Evolutionary conservation across 306 rosid genomes (phyloP).

Genomic region (Dryas alaskensis): DNA sequence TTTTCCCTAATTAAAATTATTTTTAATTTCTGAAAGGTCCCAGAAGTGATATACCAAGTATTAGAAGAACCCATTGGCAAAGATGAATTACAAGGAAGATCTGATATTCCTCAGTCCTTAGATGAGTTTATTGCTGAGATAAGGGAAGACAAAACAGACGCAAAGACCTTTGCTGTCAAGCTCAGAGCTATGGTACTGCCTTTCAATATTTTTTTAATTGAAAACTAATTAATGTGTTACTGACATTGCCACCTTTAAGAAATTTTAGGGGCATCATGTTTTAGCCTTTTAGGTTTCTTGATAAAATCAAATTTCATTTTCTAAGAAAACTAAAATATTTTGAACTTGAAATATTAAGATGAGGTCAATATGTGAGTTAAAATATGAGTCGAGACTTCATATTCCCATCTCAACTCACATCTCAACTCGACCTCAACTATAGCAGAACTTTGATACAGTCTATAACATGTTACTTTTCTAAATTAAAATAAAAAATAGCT

Average conservation of each 20-base stretch:
- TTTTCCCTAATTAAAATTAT: constrained; percentile 27
- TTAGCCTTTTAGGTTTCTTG: neutral
- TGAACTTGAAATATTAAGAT: too few relatives aligned
- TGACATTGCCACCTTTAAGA: neutral
- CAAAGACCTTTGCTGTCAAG: constrained; percentile 72
- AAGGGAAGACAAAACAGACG: constrained; percentile 60
- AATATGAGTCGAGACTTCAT: too few relatives aligned
- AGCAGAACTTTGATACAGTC: too few relatives aligned
- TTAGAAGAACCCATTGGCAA: constrained; percentile 66
- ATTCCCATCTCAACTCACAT: too few relatives aligned
- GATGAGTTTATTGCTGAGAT: constrained; percentile 84
- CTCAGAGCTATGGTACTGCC: constrained; percentile 79
- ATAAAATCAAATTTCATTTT: too few relatives aligned
- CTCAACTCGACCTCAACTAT: too few relatives aligned
- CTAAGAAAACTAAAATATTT: too few relatives aligned
- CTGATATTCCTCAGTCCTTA: constrained; percentile 80
- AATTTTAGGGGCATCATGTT: neutral
- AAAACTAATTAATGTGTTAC: neutral
- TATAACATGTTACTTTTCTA: too few relatives aligned
- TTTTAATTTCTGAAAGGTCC: constrained; percentile 58
- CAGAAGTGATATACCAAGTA: constrained; percentile 81
- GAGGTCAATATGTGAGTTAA: too few relatives aligned
- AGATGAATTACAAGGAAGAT: constrained; percentile 66
- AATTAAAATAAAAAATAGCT: too few relatives aligned
- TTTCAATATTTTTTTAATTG: neutral